Conservation (phyloP, 192 early-diverging fungal genomes). For the Entomortierella beljakovae region DNA sequence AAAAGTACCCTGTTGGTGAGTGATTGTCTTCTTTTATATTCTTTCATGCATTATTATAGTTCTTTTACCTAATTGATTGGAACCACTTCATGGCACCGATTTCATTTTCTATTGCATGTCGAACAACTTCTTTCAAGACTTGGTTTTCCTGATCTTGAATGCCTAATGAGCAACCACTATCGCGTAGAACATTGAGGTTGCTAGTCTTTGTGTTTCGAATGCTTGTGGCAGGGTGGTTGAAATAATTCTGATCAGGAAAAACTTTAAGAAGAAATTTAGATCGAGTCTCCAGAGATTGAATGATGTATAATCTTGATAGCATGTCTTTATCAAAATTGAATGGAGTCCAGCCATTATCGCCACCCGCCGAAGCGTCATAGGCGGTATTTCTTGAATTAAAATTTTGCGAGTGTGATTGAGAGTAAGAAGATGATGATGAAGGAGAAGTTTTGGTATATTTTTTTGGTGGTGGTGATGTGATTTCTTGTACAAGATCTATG, state of each 20-base stretch:
- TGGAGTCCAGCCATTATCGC: not conserved
- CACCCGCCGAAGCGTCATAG: not conserved
- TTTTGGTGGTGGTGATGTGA: not conserved
- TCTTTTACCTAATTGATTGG: constrained; percentile 4
- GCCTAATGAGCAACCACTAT: too few species aligned
- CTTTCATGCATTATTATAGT: not conserved
- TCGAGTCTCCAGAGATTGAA: not conserved
- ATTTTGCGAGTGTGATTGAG: not conserved
- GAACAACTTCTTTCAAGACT: constrained; percentile 7
- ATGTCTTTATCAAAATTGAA: constrained; percentile 8
- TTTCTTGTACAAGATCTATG: not conserved
- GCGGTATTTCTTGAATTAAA: not conserved
- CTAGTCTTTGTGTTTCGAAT: not conserved
- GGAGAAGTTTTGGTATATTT: too few species aligned
- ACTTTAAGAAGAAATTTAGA: constrained; percentile 17
- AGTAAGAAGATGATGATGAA: not conserved
- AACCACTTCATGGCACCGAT: constrained; percentile 29
- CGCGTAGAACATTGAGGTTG: not conserved
- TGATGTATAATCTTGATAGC: constrained; percentile 15
- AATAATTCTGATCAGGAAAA: constrained; percentile 8
- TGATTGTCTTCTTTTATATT: not conserved
- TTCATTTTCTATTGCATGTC: constrained; percentile 30
- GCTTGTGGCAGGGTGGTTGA: constrained; percentile 3
- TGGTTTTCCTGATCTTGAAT: not conserved
- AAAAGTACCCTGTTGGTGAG: too few species aligned